These are phyloP conservation scores for Mortierella sp. DNA, from an alignment of 371 early-diverging fungal species.

Conservation along the genomic window DNA sequence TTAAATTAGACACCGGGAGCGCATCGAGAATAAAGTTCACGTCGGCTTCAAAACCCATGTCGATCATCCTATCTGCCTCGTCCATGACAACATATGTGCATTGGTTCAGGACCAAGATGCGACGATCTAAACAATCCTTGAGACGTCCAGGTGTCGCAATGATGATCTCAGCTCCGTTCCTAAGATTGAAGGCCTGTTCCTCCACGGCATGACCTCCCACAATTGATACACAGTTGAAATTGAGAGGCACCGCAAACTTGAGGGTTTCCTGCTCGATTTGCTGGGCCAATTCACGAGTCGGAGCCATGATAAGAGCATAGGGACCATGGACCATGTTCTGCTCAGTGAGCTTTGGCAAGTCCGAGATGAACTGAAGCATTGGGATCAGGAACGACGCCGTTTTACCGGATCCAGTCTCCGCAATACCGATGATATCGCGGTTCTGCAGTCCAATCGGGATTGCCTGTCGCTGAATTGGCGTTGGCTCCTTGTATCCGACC, in stretches of 20 bases:
- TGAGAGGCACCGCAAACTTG: constrained; percentile 87
- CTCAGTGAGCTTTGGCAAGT: constrained; percentile 79
- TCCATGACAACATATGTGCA: constrained; percentile 96
- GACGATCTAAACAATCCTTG: constrained; percentile 86
- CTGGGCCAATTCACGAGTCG: constrained; percentile 96
- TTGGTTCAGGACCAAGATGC: constrained; percentile 86
- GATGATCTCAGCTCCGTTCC: constrained; percentile 92
- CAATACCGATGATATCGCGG: constrained; percentile 97
- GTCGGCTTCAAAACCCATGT: constrained; percentile 97
- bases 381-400: constrained; percentile 98
- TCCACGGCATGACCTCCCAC: constrained; percentile 94
- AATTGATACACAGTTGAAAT: constrained; percentile 88
- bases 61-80: constrained; percentile 98
- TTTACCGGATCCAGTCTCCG: constrained; percentile 99
- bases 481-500: constrained; percentile 94
- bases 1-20: constrained; percentile 89
- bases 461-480: constrained; percentile 98
- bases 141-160: constrained; percentile 99
- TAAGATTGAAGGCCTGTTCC: constrained; percentile 85
- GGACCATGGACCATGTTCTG: constrained; percentile 88
- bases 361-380: constrained; percentile 88
- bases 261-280: constrained; percentile 92
- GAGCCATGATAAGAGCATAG: constrained; percentile 93
- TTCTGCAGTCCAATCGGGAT: constrained; percentile 94
- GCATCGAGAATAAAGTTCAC: constrained; percentile 95